These are phyloP conservation scores for Aristolochia californica DNA, from an alignment of 164 flowering plant genomes.

Conservation along the genomic window DNA sequence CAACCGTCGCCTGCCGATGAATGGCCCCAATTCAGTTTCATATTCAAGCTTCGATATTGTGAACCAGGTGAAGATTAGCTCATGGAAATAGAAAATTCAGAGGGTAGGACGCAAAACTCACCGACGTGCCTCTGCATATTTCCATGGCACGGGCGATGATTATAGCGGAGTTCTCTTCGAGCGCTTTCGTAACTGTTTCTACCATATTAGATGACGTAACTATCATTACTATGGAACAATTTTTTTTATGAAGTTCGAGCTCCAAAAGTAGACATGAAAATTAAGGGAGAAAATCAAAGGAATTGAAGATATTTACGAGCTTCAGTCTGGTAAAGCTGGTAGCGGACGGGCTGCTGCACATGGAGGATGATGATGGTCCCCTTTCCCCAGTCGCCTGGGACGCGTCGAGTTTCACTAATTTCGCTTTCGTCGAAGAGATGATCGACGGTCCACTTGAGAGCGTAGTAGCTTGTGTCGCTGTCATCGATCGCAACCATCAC, in stretches of 20 bases:
- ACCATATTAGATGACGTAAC: conserved; percentile 20
- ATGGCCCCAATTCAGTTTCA: too few relatives aligned
- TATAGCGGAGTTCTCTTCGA: conserved; percentile 18
- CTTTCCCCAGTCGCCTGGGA: background rate
- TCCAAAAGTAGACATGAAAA: background rate
- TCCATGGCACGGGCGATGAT: conserved; percentile 23
- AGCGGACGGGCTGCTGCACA: conserved; percentile 40
- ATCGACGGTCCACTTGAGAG: conserved; percentile 45
- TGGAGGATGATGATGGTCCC: conserved; percentile 30
- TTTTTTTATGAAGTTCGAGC: too few relatives aligned
- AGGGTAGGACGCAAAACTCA: conserved; percentile 9
- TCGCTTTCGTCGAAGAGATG: too few relatives aligned
- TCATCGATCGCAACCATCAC: conserved; percentile 60
- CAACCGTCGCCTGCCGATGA: conserved; percentile 19
- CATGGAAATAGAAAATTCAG: too few relatives aligned
- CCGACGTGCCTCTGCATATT: conserved; percentile 24
- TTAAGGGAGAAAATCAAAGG: background rate
- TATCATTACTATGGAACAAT: conserved; percentile 8
- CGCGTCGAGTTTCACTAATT: too few relatives aligned
- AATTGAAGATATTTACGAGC: conserved; percentile 29
- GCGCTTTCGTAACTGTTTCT: conserved; percentile 27
- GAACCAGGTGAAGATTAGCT: background rate
- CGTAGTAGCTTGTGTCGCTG: conserved; percentile 51
- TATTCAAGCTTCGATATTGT: too few relatives aligned
- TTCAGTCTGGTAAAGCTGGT: conserved; percentile 36